phyloP scores from a whole-genome alignment of 2,329 filamentous ascomycete species.

The Claviceps sp. region DNA sequence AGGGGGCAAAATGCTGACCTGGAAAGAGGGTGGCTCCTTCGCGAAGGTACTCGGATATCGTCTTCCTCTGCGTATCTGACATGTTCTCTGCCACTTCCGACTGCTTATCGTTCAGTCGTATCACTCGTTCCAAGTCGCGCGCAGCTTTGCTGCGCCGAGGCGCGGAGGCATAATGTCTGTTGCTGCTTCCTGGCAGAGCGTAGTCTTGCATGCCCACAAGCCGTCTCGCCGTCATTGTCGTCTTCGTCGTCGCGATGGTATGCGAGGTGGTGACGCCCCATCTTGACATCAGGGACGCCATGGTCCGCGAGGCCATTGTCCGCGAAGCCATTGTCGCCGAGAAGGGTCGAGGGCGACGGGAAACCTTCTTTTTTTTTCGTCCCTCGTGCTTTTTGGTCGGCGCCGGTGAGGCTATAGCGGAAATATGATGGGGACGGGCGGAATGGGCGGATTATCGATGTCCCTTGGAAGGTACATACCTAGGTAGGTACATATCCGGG shows the following conservation, averaged over 20 bases:
- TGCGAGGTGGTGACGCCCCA: slow-evolving; percentile 7
- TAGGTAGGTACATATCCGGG: too few species aligned
- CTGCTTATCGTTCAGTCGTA: slow-evolving; percentile 11
- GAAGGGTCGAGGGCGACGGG: too few species aligned
- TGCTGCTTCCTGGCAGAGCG: background rate
- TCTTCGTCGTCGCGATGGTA: slow-evolving; percentile 6
- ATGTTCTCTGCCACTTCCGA: slow-evolving; percentile 18
- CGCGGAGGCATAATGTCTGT: slow-evolving; percentile 13
- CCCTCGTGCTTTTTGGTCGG: background rate
- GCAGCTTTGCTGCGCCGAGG: slow-evolving; percentile 14
- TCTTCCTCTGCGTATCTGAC: slow-evolving; percentile 17
- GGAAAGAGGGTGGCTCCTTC: slow-evolving; percentile 22
- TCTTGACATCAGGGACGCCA: slow-evolving; percentile 9
- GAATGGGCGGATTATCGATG: slow-evolving; percentile 6
- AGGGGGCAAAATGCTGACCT: slow-evolving; percentile 10
- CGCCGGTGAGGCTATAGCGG: background rate
- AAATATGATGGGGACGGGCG: background rate
- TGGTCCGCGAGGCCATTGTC: background rate
- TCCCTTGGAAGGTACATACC: background rate
- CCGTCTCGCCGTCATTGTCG: background rate
- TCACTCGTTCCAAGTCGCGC: slow-evolving; percentile 16
- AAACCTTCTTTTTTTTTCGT: background rate
- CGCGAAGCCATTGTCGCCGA: too few species aligned
- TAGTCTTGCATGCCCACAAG: slow-evolving; percentile 7
- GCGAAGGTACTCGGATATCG: slow-evolving; percentile 21